phyloP scores from a whole-genome alignment of 2,329 filamentous ascomycete genomes.

The Exophiala phaeomuriformis region DNA sequence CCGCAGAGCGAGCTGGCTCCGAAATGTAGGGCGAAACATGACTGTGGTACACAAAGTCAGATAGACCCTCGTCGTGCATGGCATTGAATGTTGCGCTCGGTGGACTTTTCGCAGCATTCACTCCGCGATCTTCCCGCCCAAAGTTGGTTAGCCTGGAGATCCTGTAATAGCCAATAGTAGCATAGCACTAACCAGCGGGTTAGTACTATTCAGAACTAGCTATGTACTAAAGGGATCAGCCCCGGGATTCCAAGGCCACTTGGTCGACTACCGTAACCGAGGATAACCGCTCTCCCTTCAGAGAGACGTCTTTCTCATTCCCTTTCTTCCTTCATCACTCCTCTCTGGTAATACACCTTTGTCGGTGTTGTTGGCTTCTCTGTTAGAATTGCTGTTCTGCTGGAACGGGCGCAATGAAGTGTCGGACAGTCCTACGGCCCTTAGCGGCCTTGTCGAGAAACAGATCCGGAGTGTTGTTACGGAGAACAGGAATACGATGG shows the following conservation, averaged over 20 bases:
- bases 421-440: slow-evolving; percentile 10
- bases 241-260: too few species aligned
- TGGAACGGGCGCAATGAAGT: slow-evolving; percentile 10
- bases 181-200: background rate
- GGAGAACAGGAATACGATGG: slow-evolving; percentile 15
- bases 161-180: background rate
- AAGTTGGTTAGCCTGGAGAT: slow-evolving; percentile 2
- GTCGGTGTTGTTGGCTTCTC: background rate
- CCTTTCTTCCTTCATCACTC: background rate
- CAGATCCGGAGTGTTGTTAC: slow-evolving; percentile 5
- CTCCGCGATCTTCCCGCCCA: background rate
- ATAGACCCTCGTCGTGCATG: background rate
- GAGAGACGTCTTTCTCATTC: background rate
- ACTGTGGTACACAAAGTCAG: background rate
- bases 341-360: background rate
- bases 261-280: slow-evolving; percentile 1
- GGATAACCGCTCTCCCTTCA: slow-evolving; percentile 13
- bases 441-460: slow-evolving; percentile 7
- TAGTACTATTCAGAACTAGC: too few species aligned
- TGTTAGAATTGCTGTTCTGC: too few species aligned
- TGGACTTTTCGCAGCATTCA: background rate
- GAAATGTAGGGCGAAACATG: slow-evolving; percentile 12
- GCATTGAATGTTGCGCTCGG: background rate
- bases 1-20: background rate
- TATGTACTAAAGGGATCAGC: too few species aligned